Conservation (phyloP, 208 protist genomes). For the Trypanosoma platydactyli region DNA sequence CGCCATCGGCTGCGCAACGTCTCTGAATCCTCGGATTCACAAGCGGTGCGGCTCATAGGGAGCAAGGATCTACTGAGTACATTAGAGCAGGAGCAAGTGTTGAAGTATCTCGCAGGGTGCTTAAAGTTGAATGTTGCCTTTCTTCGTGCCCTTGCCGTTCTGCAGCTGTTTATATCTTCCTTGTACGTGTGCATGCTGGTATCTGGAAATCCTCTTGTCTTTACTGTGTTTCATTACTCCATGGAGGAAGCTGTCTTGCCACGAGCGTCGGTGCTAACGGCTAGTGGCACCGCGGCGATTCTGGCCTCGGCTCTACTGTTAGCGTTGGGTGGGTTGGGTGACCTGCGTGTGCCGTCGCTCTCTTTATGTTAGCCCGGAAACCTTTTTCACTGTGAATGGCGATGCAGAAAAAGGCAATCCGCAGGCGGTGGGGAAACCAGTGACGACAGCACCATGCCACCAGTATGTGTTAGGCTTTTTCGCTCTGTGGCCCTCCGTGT, state of each 20-base stretch:
- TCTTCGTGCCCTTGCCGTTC: conserved; percentile 43
- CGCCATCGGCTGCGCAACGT: conserved; percentile 49
- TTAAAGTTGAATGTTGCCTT: conserved; percentile 41
- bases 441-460: conserved; percentile 3
- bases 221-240: conserved; percentile 33
- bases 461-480: conserved; percentile 27
- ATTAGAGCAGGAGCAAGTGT: conserved; percentile 65
- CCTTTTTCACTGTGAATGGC: neutral
- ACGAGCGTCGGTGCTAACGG: conserved; percentile 17
- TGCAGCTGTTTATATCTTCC: conserved; percentile 54
- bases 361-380: conserved; percentile 25
- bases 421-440: too few relatives aligned
- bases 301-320: conserved; percentile 26
- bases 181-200: conserved; percentile 52
- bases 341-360: conserved; percentile 28
- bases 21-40: conserved; percentile 21
- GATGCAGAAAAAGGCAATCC: neutral
- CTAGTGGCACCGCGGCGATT: conserved; percentile 25
- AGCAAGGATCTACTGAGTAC: conserved; percentile 58
- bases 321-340: conserved; percentile 28
- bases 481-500: conserved; percentile 19
- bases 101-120: conserved; percentile 53
- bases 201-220: conserved; percentile 42
- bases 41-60: conserved; percentile 36
- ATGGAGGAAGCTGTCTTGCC: conserved; percentile 3